Evolutionary conservation across 2,329 filamentous ascomycete genomes (phyloP).

Genomic region (Arthrobotrys megalospora): DNA sequence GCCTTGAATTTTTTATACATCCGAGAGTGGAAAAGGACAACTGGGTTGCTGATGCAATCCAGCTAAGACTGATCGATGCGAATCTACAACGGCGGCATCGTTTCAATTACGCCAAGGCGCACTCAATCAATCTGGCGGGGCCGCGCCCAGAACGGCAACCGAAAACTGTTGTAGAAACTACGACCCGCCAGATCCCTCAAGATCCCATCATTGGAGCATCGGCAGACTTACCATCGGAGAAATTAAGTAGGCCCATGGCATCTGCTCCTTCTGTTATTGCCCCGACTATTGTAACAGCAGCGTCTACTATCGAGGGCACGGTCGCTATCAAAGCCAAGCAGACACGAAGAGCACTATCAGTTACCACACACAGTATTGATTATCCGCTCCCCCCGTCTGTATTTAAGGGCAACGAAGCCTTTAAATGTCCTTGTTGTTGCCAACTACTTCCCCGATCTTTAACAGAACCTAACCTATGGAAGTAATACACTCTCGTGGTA

Average conservation of each 20-base stretch:
- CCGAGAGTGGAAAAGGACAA: conserved; percentile 10
- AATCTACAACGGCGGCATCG: conserved; percentile 29
- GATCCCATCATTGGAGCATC: no score
- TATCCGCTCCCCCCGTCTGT: conserved; percentile 31
- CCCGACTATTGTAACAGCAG: conserved; percentile 21
- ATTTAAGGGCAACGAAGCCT: background rate
- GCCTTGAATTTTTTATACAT: conserved; percentile 24
- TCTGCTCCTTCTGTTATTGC: no score
- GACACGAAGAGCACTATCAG: conserved; percentile 25
- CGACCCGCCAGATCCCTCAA: no score
- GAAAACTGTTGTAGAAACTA: no score
- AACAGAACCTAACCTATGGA: conserved; percentile 29
- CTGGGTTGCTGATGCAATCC: background rate
- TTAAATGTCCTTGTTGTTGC: conserved; percentile 37
- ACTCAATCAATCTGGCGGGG: conserved; percentile 25
- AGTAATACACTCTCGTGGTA: no score
- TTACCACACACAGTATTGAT: conserved; percentile 4
- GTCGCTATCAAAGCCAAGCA: no score
- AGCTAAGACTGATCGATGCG: conserved; percentile 23
- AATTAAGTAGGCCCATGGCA: no score
- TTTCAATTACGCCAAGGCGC: conserved; percentile 20
- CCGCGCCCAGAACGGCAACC: no score
- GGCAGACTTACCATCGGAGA: no score
- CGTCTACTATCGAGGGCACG: conserved; percentile 36
- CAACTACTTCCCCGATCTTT: conserved; percentile 33